These are phyloP conservation scores for Salvia miltiorrhiza DNA, from an alignment of 257 asterid species.

Conservation along the genomic window DNA sequence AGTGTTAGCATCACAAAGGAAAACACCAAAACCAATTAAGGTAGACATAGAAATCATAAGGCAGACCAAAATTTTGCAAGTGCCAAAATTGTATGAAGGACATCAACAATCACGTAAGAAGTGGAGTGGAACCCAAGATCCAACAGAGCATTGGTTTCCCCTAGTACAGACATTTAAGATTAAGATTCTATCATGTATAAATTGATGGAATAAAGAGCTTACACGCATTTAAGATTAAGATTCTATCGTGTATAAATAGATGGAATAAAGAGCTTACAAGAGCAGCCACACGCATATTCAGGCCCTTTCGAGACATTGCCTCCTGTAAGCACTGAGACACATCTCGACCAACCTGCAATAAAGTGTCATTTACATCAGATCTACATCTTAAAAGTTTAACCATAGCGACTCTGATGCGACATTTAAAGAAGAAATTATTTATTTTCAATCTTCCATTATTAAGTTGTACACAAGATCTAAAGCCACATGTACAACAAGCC, in stretches of 20 bases:
- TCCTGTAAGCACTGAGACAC: slow-evolving; percentile 67
- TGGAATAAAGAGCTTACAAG: slow-evolving; percentile 46
- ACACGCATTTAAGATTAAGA: slow-evolving; percentile 31
- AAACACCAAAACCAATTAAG: not conserved
- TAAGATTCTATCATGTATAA: not conserved
- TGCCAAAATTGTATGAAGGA: not conserved
- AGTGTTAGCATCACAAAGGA: not conserved
- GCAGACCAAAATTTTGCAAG: not conserved
- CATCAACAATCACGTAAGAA: not conserved
- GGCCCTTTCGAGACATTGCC: slow-evolving; percentile 62
- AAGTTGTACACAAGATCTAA: not conserved
- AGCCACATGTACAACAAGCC: not conserved
- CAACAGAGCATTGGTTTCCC: not conserved
- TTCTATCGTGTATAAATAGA: not conserved
- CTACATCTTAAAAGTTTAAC: slow-evolving; percentile 8
- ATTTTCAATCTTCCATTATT: not conserved
- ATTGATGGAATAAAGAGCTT: slow-evolving; percentile 24
- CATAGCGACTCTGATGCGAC: not conserved
- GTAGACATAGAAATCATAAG: not conserved
- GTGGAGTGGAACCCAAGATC: not conserved
- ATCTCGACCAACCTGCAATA: slow-evolving; percentile 64
- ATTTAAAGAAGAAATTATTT: not conserved
- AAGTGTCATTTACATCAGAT: slow-evolving; percentile 7
- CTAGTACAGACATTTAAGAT: not conserved
- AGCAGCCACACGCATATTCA: slow-evolving; percentile 68